A percentile compares a stretch with the other conserved stretches of the same genome.
These are phyloP conservation scores for Alternaria panax DNA, from an alignment of 2,329 filamentous ascomycete species.

Conservation along the genomic window DNA sequence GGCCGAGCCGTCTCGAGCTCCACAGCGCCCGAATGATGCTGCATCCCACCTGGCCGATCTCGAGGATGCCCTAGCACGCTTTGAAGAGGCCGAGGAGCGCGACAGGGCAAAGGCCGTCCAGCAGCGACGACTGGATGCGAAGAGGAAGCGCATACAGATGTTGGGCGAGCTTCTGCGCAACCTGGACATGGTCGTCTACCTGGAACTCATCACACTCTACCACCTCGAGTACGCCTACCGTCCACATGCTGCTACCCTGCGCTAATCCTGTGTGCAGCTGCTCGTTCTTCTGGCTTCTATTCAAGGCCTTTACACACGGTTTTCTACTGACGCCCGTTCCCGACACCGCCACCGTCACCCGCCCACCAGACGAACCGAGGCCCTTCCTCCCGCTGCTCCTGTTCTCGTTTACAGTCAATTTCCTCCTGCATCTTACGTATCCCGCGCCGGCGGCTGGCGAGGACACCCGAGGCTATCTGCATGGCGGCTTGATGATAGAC, in stretches of 20 bases:
- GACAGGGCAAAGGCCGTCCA: conserved; percentile 29
- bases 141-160: conserved; percentile 46
- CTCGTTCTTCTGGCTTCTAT: conserved; percentile 63
- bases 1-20: conserved; percentile 47
- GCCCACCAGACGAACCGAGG: conserved; percentile 59
- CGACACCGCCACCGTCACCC: conserved; percentile 52
- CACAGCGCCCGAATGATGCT: conserved; percentile 28
- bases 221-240: conserved; percentile 65
- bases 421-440: conserved; percentile 60
- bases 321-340: conserved; percentile 67
- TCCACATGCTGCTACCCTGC: neutral
- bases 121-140: conserved; percentile 43
- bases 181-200: conserved; percentile 67
- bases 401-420: conserved; percentile 62
- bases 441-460: conserved; percentile 55
- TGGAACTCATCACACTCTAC: conserved; percentile 67
- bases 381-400: conserved; percentile 63
- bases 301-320: conserved; percentile 64
- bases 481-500: conserved; percentile 69
- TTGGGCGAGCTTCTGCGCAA: conserved; percentile 65
- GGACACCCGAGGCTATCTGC: conserved; percentile 62
- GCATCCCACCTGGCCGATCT: conserved; percentile 19
- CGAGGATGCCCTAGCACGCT: conserved; percentile 21
- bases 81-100: conserved; percentile 31
- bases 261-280: conserved; percentile 53